Percentiles rank a stretch among this genome's conserved stretches.
Conservation (phyloP, 208 protist genomes). For the Crithidia brevicula region DNA sequence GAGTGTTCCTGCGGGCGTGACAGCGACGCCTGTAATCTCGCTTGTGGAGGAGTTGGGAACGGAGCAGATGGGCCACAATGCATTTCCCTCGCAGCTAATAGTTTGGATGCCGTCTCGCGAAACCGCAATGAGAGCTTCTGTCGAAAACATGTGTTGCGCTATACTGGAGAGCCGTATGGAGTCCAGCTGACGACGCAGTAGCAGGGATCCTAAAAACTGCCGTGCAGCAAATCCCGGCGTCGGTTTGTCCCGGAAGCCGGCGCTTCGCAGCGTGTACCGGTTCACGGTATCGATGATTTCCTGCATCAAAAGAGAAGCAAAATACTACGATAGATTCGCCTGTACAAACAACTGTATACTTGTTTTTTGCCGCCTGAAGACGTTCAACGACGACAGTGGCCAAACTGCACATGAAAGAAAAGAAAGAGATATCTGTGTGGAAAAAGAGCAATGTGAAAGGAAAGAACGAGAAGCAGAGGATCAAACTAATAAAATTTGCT, state of each 20-base stretch:
- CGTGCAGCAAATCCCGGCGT: conserved; percentile 38
- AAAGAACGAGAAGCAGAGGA: too few species aligned
- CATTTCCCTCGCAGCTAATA: conserved; percentile 58
- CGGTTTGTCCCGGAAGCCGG: conserved; percentile 31
- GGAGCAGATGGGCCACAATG: conserved; percentile 34
- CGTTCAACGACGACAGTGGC: too few species aligned
- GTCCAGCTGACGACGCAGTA: conserved; percentile 44
- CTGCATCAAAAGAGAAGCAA: too few species aligned
- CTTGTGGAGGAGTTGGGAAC: conserved; percentile 37
- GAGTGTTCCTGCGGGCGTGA: conserved; percentile 31
- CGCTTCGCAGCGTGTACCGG: conserved; percentile 47
- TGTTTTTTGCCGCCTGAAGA: too few species aligned
- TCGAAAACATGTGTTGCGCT: conserved; percentile 65
- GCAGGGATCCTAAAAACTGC: conserved; percentile 61
- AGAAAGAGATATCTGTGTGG: too few species aligned
- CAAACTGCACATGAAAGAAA: too few species aligned
- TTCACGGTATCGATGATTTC: conserved; percentile 70
- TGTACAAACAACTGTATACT: too few species aligned
- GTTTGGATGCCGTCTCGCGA: conserved; percentile 71
- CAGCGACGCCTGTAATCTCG: conserved; percentile 62
- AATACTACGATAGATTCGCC: too few species aligned
- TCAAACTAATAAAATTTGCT: too few species aligned
- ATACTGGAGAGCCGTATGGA: conserved; percentile 51
- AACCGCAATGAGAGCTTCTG: conserved; percentile 59
- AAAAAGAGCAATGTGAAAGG: too few species aligned